A percentile compares a stretch with the other conserved stretches of the same genome.
phyloP scores from a whole-genome alignment of 108 stramenopile genomes.

The Cyclotella choctawhatcheeana region DNA sequence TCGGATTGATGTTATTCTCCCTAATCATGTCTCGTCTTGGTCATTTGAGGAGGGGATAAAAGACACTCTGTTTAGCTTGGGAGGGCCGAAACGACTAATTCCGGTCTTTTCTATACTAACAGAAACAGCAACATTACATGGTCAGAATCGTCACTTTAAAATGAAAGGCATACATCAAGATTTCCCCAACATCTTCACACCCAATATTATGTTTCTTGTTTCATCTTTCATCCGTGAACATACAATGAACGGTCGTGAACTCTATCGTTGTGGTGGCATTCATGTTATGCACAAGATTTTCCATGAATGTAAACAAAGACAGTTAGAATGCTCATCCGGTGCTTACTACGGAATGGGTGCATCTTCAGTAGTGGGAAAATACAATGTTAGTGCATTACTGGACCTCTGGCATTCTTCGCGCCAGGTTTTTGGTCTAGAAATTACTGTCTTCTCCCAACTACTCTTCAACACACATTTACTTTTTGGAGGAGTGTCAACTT shows the following conservation, averaged over 20 bases:
- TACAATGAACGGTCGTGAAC: constrained; percentile 68
- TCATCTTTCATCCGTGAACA: constrained; percentile 75
- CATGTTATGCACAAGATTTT: constrained; percentile 70
- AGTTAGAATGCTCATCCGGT: constrained; percentile 25
- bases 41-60: constrained; percentile 57
- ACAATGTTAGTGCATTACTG: constrained; percentile 61
- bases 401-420: constrained; percentile 66
- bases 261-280: constrained; percentile 76
- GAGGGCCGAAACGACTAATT: constrained; percentile 72
- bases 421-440: constrained; percentile 65
- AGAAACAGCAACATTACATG: constrained; percentile 26
- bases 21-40: constrained; percentile 49
- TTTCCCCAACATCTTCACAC: constrained; percentile 30
- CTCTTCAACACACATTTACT: constrained; percentile 78
- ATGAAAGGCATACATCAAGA: constrained; percentile 23
- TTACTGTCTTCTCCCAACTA: constrained; percentile 65
- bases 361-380: constrained; percentile 35
- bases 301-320: constrained; percentile 35
- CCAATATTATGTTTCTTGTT: constrained; percentile 55
- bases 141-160: not conserved
- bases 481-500: constrained; percentile 50
- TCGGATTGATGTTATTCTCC: constrained; percentile 54
- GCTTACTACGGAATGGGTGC: constrained; percentile 38
- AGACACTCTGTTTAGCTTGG: constrained; percentile 68
- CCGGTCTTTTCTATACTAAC: constrained; percentile 51